Evolutionary conservation across 1,284 basidiomycete species (phyloP), one percentile per base, ranked within the genome.

Genomic region (Dichomitus squalens): DNA sequence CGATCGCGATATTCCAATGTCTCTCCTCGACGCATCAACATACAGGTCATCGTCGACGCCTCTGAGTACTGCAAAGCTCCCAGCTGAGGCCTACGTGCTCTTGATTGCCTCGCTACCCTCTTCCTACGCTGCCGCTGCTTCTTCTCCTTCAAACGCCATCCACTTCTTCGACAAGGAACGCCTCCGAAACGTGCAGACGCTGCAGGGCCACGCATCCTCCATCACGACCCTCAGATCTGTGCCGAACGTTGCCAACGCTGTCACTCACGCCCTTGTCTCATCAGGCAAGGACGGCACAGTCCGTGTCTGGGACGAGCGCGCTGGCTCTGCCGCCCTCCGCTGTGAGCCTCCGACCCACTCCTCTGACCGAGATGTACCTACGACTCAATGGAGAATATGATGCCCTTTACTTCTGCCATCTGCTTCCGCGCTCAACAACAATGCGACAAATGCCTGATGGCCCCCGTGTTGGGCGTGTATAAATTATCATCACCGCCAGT

Each of bases 221-320:
- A 86, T 79, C 9, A 84, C 85, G 0, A 75, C 77, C 34, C 72
- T 88, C 53, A 72, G 77, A 54, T 69, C 77, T 0, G 73, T 80
- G 4, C 59, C 62, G 41, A 63, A 66, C 18, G 57, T 81, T 16
- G 73, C 70, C 3, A 68, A 70, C 5, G 68, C 70, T 0, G 59
- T 64, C 29, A 67, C 66, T 7, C 69, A 74, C 40, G 69, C 69
- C 52, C 75, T 89, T 16, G 66, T 88, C 23, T 86, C 86, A 2
- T 85, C 82, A 16, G 87, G 88, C 1, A 81, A 76, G 64, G 87
- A 89, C 60, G 86, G 86, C 0, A 72, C 76, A 47, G 81, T 92
- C 55, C 83, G 81, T 60, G 77, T 83, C 23, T 92, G 89, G 90
- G 89, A 92, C 68, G 80, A 83, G 54, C 80, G 89, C 53, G 75